Base-by-base conservation (phyloP, 2,329 filamentous ascomycete species). In the Dryadomyces sulphureus region DNA sequence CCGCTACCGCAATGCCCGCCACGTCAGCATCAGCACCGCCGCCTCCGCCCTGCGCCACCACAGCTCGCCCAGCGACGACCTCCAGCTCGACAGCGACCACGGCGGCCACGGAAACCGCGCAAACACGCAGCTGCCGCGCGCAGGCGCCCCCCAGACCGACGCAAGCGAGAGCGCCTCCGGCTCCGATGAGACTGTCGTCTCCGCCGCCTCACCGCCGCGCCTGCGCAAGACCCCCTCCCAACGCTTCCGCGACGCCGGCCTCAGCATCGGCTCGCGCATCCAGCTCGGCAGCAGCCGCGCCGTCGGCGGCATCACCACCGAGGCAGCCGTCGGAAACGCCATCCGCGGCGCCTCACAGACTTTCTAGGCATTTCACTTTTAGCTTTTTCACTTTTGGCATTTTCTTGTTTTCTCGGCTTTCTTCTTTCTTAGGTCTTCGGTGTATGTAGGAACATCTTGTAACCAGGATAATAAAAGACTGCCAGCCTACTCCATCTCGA, bases 1-100 rank as follows among this genome's bases (percentile, higher is more conserved):
- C 45, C 67, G 67, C 36, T 81, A 79, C 54, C 65, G 65, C 43
- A 59, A 65, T 24, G 72, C 69, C 24, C 64, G 73, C n/a, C 64
- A 67, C 41, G 65, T 66, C 49, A 75, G 70, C 53, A 56, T 76
- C 11, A 59, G 63, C 38, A 60, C 57, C 12, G 60, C 57, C 7
- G 50, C 51, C 35, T 52, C 45, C 41, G 19, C 44, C 41, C 14
- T n/a, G 3, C 40, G n/a, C 16, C 21, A 17, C 8, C 41, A 25
- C 27, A 24, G 14, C 9, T 17, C 17, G 4, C 11, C 5, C 20
- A 43, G 40, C 39, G 24, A 30, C 36, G 14, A n/a, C 11, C 12
- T 17, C 24, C 22, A 38, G n/a, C n/a, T n/a, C 34, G 39, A 35
- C 34, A 39, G 36, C 40, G 21, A 38, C 20, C 17, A 39, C 21